Base-by-base conservation (phyloP, 305 asterid genomes). In the Solanum hybrid region DNA sequence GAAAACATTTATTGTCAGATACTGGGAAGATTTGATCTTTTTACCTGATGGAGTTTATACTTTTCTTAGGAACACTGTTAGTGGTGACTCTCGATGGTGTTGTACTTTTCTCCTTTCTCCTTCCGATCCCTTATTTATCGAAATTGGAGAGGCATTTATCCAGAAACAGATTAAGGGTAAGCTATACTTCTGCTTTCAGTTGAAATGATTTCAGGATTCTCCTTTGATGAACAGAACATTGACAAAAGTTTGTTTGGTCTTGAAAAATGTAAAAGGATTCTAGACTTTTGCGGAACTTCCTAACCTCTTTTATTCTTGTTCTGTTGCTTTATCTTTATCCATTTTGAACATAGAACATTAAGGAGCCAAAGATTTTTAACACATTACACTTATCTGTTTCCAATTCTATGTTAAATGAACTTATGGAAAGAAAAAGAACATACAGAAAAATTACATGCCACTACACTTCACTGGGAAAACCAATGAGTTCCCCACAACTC, bases 91-190 rank as follows among this genome's bases (percentile, higher is more conserved):
- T 85, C 94, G 94, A 88, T 97, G 99, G 99, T 97, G 99, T 92
- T 97, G 99, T 93, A 97, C 99, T 80, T 96, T 92, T 93, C 99
- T 97, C 94, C 95, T 97, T 22, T 96, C 95, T 92, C 99, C 99
- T 85, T 94, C 99, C 71, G 99, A 97, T 91, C 95, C 99, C 89
- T 92, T 97, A 90, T 97, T 97, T 94, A 87, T 94, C 35, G 91
- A 95, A 92, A 96, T 97, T 90, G 99, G 99, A 89, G 97, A 94
- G 92, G 96, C 99, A 35, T 97, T 96, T 92, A 94, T 97, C 71
- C 92, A 77, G 89, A 90, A 93, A 78, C 99, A 96, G 94, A 88
- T 94, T 38, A 93, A 93, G 94, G 99, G 99, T 93, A 73, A 90
- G 76, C 32, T 82, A 46, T 46, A 85, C 90, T 91, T 64, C 69